A percentile compares a stretch with the other conserved stretches of the same genome.
phyloP scores from a whole-genome alignment of 2,329 filamentous ascomycete genomes.

The Escovopsis weberi region DNA sequence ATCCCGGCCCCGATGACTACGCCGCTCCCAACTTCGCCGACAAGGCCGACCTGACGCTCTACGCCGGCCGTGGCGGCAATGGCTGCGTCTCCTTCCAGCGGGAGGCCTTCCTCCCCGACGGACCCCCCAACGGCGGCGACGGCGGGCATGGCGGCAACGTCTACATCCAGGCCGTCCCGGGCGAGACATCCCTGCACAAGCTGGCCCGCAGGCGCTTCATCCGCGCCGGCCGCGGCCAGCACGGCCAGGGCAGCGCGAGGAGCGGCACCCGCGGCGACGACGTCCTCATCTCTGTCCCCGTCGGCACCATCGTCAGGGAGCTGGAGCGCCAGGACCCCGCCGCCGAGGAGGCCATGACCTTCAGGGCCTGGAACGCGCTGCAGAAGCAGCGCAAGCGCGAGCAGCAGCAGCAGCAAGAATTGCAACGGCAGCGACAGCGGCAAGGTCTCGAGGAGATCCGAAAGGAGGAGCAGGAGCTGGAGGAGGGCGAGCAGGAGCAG shows the following conservation, averaged over 20 bases:
- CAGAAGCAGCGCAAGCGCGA: constrained; percentile 19
- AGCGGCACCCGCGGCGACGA: constrained; percentile 76
- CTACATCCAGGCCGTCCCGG: constrained; percentile 84
- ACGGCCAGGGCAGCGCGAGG: constrained; percentile 59
- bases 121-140: constrained; percentile 88
- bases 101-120: constrained; percentile 78
- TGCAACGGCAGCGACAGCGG: constrained; percentile 6
- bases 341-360: constrained; percentile 41
- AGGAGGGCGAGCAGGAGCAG: constrained; percentile 5
- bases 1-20: constrained; percentile 76
- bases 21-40: constrained; percentile 73
- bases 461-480: constrained; percentile 5
- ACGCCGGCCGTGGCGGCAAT: constrained; percentile 71
- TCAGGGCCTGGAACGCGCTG: constrained; percentile 18
- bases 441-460: constrained; percentile 4
- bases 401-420: constrained; percentile 5
- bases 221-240: constrained; percentile 60
- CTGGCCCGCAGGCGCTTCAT: constrained; percentile 62
- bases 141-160: constrained; percentile 83
- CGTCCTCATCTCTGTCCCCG: constrained; percentile 74
- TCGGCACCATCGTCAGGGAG: constrained; percentile 83
- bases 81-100: constrained; percentile 90
- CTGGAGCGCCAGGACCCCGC: constrained; percentile 64
- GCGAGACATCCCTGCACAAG: constrained; percentile 89
- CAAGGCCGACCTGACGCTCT: constrained; percentile 61